These are phyloP conservation scores for Alternaria triticimaculans DNA, from an alignment of 2,329 filamentous ascomycete species.

Conservation along the genomic window DNA sequence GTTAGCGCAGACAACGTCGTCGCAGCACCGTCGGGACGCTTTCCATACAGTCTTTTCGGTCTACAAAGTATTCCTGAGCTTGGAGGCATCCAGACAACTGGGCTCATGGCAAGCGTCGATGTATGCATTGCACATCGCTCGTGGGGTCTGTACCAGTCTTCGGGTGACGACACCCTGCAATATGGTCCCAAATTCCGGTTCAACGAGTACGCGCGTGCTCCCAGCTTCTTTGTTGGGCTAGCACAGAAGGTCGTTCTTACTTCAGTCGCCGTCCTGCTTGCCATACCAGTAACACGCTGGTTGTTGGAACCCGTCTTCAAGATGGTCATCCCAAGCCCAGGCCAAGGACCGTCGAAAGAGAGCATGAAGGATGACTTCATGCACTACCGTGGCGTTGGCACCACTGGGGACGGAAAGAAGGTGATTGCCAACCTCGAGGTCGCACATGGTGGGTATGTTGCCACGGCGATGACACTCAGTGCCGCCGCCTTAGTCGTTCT, in stretches of 20 bases:
- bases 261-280: slow-evolving; percentile 53
- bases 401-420: slow-evolving; percentile 59
- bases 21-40: slow-evolving; percentile 42
- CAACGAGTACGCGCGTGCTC: slow-evolving; percentile 62
- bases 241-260: slow-evolving; percentile 58
- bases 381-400: slow-evolving; percentile 69
- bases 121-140: slow-evolving; percentile 65
- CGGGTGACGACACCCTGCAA: slow-evolving; percentile 36
- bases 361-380: slow-evolving; percentile 64
- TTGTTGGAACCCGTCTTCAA: slow-evolving; percentile 39
- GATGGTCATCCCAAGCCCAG: slow-evolving; percentile 37
- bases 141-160: slow-evolving; percentile 59
- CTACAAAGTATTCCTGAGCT: slow-evolving; percentile 62
- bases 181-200: slow-evolving; percentile 67
- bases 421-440: slow-evolving; percentile 64
- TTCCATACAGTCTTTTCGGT: slow-evolving; percentile 57
- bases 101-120: slow-evolving; percentile 60
- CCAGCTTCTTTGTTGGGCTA: slow-evolving; percentile 56
- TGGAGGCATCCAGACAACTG: slow-evolving; percentile 66
- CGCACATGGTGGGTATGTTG: slow-evolving; percentile 68
- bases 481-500: slow-evolving; percentile 71
- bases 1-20: slow-evolving; percentile 49
- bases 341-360: slow-evolving; percentile 53
- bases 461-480: slow-evolving; percentile 69
- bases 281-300: slow-evolving; percentile 62